These are phyloP conservation scores for Epicoccum sorghinum DNA, from an alignment of 2,329 filamentous ascomycete genomes.

Conservation along the genomic window DNA sequence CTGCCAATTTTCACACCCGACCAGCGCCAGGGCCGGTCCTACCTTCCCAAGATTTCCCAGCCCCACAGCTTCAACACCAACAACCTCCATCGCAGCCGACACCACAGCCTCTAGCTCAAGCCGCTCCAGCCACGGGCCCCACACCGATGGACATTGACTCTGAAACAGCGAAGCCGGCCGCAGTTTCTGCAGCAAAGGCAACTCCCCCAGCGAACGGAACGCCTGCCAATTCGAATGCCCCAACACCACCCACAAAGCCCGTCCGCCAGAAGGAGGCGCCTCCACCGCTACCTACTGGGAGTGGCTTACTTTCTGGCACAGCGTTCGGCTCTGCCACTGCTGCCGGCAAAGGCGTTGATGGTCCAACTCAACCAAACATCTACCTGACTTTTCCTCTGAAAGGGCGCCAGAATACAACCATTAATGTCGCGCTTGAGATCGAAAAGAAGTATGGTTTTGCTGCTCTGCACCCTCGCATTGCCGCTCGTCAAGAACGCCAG, in stretches of 20 bases:
- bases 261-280: constrained; percentile 61
- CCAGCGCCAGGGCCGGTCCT: constrained; percentile 35
- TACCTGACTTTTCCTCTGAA: constrained; percentile 81
- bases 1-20: constrained; percentile 40
- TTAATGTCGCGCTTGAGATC: constrained; percentile 94
- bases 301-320: constrained; percentile 67
- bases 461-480: constrained; percentile 87
- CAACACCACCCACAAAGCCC: constrained; percentile 62
- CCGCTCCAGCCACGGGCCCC: constrained; percentile 27
- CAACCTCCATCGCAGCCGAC: constrained; percentile 19
- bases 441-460: constrained; percentile 95
- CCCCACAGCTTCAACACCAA: constrained; percentile 26
- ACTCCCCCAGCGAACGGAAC: constrained; percentile 41
- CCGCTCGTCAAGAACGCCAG: constrained; percentile 85
- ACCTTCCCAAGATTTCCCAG: constrained; percentile 35
- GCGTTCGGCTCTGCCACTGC: constrained; percentile 62
- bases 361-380: constrained; percentile 68
- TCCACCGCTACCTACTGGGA: constrained; percentile 65
- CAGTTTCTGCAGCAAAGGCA: constrained; percentile 38
- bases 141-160: constrained; percentile 47
- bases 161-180: constrained; percentile 32
- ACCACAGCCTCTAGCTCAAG: constrained; percentile 20
- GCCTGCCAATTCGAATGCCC: constrained; percentile 56
- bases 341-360: constrained; percentile 52
- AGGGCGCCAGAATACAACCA: constrained; percentile 83